Base-by-base conservation (phyloP, 2,329 filamentous ascomycete genomes). In the Onygenales sp. region DNA sequence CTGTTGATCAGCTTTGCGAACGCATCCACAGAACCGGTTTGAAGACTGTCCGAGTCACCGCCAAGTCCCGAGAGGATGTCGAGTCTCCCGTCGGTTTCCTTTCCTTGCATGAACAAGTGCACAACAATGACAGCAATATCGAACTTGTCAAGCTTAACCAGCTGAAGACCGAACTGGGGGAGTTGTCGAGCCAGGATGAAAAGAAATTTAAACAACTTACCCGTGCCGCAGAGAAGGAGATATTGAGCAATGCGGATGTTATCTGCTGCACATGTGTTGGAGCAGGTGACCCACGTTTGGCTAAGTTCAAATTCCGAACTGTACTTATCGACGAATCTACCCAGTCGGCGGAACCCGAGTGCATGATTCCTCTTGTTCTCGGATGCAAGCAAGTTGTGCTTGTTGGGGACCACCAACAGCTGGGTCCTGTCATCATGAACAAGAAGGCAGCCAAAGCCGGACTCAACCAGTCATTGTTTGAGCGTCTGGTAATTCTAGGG, bases 371-470 rank as follows among this genome's bases (percentile, higher is more conserved):
- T 14, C 77, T 98, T 42, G 92, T 98, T 34, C 79, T 98, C 21
- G 93, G 93, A 49, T 98, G 93, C 77, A 98, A 98, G 75, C 93
- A 98, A 70, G 90, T 96, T 49, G 93, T 98, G n/a, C 81, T 98
- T 37, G 93, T 98, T 42, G 93, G 93, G 66, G 93, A 98, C 66
- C 93, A 98, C 72, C 94, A 97, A 71, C 93, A 98, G 69, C 82
- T 98, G 59, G 93, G 93, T 0, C 93, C 93, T 1, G 93, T 98
- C 63, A 97, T 98, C 67, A 98, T 98, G 92, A 98, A 98, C 79
- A 98, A 98, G 80, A 97, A 97, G 73, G 93, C 93, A 11, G 93
- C 93, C 57, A 97, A 97, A 73, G 93, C 93, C 52, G 93, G 93
- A 56, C 78, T 98, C 13, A 96, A 97, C 72, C 93, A 97, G 70